Conservation (phyloP, 768 basidiomycete genomes). For the Leccinum longicurvipes region DNA sequence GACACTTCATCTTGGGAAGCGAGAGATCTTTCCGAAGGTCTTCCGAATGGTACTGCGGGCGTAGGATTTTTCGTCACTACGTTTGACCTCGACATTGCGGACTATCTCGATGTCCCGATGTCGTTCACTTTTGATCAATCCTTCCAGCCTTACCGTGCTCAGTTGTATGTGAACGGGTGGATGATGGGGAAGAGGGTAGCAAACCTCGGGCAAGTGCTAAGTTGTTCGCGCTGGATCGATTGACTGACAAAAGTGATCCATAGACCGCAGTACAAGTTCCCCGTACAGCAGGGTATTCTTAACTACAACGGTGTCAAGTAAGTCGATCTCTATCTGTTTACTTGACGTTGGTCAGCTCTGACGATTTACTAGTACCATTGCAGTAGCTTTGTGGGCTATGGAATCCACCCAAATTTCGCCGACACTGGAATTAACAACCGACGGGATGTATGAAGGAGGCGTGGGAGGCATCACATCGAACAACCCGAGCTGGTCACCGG, state of each 20-base stretch:
- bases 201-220: slow-evolving; percentile 55
- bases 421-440: slow-evolving; percentile 50
- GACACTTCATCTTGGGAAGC: slow-evolving; percentile 57
- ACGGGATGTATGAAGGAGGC: slow-evolving; percentile 62
- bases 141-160: slow-evolving; percentile 65
- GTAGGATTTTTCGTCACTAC: slow-evolving; percentile 81
- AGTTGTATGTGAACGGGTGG: slow-evolving; percentile 85
- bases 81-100: slow-evolving; percentile 59
- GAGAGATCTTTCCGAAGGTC: slow-evolving; percentile 55
- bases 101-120: slow-evolving; percentile 61
- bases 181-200: slow-evolving; percentile 81
- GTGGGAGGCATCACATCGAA: slow-evolving; percentile 53
- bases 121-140: slow-evolving; percentile 69
- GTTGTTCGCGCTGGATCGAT: neutral
- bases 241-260: slow-evolving; percentile 1
- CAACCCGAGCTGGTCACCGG: slow-evolving; percentile 56
- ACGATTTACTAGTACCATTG: slow-evolving; percentile 42
- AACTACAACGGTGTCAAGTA: slow-evolving; percentile 72
- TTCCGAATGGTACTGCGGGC: slow-evolving; percentile 58
- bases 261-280: slow-evolving; percentile 78
- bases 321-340: neutral
- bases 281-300: slow-evolving; percentile 79
- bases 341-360: neutral
- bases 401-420: slow-evolving; percentile 47
- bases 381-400: slow-evolving; percentile 71